Conservation (phyloP, 2,329 filamentous ascomycete species). For the Fusarium sacchari region DNA sequence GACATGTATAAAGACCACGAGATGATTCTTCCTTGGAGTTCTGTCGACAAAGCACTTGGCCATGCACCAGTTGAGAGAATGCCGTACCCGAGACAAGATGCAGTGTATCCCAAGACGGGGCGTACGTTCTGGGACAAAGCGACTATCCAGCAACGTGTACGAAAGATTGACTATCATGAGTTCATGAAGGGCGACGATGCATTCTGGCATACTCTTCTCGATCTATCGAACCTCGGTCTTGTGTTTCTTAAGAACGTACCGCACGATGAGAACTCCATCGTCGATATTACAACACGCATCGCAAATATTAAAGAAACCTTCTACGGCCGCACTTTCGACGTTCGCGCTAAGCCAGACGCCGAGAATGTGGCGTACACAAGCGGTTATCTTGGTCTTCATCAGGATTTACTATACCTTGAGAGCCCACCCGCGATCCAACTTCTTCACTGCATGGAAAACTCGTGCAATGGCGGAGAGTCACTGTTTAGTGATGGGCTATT, state of each 20-base stretch:
- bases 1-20: constrained; percentile 53
- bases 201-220: constrained; percentile 70
- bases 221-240: constrained; percentile 75
- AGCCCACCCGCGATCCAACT: constrained; percentile 85
- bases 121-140: constrained; percentile 55
- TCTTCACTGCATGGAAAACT: constrained; percentile 88
- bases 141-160: constrained; percentile 54
- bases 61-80: constrained; percentile 33
- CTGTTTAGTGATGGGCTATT: constrained; percentile 82
- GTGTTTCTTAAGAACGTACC: constrained; percentile 83
- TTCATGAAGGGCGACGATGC: constrained; percentile 71
- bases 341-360: constrained; percentile 79
- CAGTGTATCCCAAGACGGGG: constrained; percentile 47
- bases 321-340: constrained; percentile 92
- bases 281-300: constrained; percentile 75
- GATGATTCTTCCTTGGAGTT: constrained; percentile 49
- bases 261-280: constrained; percentile 70
- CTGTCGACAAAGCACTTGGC: constrained; percentile 49
- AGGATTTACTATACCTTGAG: constrained; percentile 89
- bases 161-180: constrained; percentile 73
- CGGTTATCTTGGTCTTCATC: constrained; percentile 85
- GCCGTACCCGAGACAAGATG: constrained; percentile 39
- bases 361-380: constrained; percentile 94
- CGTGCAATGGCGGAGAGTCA: constrained; percentile 81
- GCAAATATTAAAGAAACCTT: constrained; percentile 86